Percentiles rank a stretch among this genome's conserved stretches.
phyloP scores from a whole-genome alignment of 805 yeast genomes.

The Geotrichum ghanense region DNA sequence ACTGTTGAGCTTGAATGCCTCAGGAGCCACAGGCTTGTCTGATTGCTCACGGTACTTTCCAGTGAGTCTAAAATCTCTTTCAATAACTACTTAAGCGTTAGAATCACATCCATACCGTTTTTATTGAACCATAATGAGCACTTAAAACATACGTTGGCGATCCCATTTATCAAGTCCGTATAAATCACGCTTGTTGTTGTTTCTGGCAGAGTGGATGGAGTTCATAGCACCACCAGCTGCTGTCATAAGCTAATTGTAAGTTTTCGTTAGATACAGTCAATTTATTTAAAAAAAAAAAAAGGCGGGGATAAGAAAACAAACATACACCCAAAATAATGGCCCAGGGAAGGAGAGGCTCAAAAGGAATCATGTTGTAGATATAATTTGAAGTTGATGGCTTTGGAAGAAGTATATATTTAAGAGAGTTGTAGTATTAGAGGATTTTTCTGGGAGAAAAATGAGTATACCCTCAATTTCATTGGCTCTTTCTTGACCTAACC shows the following conservation, averaged over 20 bases:
- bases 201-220: conserved; percentile 32
- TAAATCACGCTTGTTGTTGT: conserved; percentile 43
- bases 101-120: too few relatives aligned
- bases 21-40: conserved; percentile 60
- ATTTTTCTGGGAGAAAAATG: background rate
- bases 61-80: conserved; percentile 67
- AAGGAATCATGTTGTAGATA: conserved; percentile 34
- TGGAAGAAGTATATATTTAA: background rate
- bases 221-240: conserved; percentile 44
- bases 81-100: conserved; percentile 39
- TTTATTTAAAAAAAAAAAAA: background rate
- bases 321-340: conserved; percentile 43
- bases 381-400: background rate
- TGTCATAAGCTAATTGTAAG: conserved; percentile 30
- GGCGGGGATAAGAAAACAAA: conserved; percentile 9
- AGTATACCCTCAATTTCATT: background rate
- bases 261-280: conserved; percentile 3
- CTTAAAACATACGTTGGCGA: conserved; percentile 26
- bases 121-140: too few relatives aligned
- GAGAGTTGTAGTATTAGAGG: background rate
- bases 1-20: conserved; percentile 65
- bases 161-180: conserved; percentile 45
- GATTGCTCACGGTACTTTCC: conserved; percentile 63
- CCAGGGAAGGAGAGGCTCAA: conserved; percentile 56
- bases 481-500: too few relatives aligned